Conservation (phyloP, 2,329 filamentous ascomycete species). For the Sordariomycetes sp. region DNA sequence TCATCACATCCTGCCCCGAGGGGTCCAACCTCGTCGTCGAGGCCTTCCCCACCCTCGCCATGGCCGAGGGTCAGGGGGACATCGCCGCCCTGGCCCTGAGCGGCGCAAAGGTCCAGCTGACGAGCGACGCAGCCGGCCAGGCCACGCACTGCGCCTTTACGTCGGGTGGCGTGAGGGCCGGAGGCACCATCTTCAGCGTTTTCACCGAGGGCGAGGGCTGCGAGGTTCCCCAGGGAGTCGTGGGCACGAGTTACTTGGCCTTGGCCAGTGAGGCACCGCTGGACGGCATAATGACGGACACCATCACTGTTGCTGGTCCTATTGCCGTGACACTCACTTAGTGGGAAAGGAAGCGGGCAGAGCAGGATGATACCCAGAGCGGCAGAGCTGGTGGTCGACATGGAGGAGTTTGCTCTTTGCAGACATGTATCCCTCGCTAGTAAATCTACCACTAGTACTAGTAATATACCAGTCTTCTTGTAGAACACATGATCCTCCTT, state of each 20-base stretch:
- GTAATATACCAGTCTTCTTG: too few relatives aligned
- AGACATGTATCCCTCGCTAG: too few relatives aligned
- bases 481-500: too few relatives aligned
- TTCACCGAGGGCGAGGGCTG: slow-evolving; percentile 46
- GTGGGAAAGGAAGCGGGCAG: too few relatives aligned
- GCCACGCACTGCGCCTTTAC: slow-evolving; percentile 60
- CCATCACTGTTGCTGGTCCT: slow-evolving; percentile 57
- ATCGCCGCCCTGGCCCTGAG: slow-evolving; percentile 26
- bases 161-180: slow-evolving; percentile 44
- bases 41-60: too few relatives aligned
- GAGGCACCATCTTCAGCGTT: slow-evolving; percentile 50
- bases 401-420: too few relatives aligned
- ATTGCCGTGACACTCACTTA: slow-evolving; percentile 47
- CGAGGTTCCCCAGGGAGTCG: slow-evolving; percentile 50
- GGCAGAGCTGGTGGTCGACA: too few relatives aligned
- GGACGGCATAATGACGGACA: slow-evolving; percentile 45
- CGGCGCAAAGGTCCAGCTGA: slow-evolving; percentile 22
- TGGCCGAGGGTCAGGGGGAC: background rate
- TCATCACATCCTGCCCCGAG: slow-evolving; percentile 3
- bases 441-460: too few relatives aligned
- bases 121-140: slow-evolving; percentile 36
- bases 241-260: slow-evolving; percentile 59
- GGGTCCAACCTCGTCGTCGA: too few relatives aligned
- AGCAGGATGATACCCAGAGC: too few relatives aligned
- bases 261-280: slow-evolving; percentile 46